phyloP scores from a whole-genome alignment of 257 asterid genomes.

The Solanum gandarillasii region DNA sequence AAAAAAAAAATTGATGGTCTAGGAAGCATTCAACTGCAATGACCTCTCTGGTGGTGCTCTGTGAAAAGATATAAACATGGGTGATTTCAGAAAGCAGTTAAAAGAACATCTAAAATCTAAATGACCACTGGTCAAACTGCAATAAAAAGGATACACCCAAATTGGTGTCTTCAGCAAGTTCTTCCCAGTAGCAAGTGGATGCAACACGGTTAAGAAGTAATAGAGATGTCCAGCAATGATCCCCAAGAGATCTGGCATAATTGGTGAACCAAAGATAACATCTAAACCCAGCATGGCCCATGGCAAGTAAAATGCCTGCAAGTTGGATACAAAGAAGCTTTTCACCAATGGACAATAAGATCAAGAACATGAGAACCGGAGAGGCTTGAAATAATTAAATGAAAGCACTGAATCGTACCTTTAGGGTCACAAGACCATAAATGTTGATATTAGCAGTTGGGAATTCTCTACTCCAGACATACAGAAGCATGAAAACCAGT shows the following conservation, averaged over 20 bases:
- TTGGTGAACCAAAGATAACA: constrained; percentile 74
- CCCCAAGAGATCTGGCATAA: constrained; percentile 73
- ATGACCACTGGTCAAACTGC: not conserved
- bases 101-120: not conserved
- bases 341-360: not conserved
- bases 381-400: not conserved
- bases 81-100: not conserved
- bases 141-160: constrained; percentile 74
- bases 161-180: constrained; percentile 60
- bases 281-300: constrained; percentile 95
- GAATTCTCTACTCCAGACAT: constrained; percentile 92
- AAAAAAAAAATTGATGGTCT: not conserved
- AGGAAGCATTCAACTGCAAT: not conserved
- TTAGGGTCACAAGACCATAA: constrained; percentile 78
- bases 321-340: not conserved
- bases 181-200: constrained; percentile 90
- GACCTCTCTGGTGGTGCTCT: not conserved
- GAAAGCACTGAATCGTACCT: constrained; percentile 37
- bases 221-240: constrained; percentile 85
- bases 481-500: constrained; percentile 92
- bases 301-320: constrained; percentile 94
- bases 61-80: not conserved
- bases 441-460: constrained; percentile 75
- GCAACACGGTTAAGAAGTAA: constrained; percentile 82
- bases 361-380: not conserved